Base-by-base conservation (phyloP, 2,329 filamentous ascomycete species). In the Trichothecium roseum region DNA sequence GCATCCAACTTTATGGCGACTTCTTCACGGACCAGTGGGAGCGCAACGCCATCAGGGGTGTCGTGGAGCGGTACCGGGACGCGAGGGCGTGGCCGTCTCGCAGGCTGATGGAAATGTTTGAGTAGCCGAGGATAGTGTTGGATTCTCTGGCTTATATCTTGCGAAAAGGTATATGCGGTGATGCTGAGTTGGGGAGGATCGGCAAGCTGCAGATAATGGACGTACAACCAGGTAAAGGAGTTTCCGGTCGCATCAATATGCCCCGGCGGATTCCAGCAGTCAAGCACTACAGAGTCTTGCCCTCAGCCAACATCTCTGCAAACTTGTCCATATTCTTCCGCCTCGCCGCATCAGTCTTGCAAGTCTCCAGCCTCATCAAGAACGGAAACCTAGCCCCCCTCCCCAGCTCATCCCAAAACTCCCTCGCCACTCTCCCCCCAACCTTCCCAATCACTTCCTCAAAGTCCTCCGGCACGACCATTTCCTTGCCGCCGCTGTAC, bases 401-500 rank as follows among this genome's bases (percentile, higher is more conserved):
- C 15, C 52, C 61, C 44, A 77, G 39, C 3, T 42, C 43, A 4
- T 62, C 55, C 41, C 68, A 74, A 24, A 57, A 60, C 2, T 41
- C 43, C 1, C 38, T 42, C 13, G 55, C 54, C 0, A 62, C 63
- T 1, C 49, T 42, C n/a, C 24, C 30, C 18, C 32, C 17, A 12
- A n/a, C 28, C 8, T 57, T 55, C 5, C 15, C 47, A 32, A 76
- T 41, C 9, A 62, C 66, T 1, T 30, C 48, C 28, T 57, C 52
- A 35, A 79, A 66, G 42, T 76, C 72, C 1, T 52, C 47, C 0
- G 72, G 69, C 3, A 68, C 58, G 13, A 55, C 48, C 3, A 68
- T 67, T 12, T 51, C 58, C 34, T 64, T 64, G 4, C 64, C 54
- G 0, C 68, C 65, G 4, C 64, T 63, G 42, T 78, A 78, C 2